These are phyloP conservation scores for Mortierella sp. DNA, from an alignment of 371 early-diverging fungal species.

Conservation along the genomic window DNA sequence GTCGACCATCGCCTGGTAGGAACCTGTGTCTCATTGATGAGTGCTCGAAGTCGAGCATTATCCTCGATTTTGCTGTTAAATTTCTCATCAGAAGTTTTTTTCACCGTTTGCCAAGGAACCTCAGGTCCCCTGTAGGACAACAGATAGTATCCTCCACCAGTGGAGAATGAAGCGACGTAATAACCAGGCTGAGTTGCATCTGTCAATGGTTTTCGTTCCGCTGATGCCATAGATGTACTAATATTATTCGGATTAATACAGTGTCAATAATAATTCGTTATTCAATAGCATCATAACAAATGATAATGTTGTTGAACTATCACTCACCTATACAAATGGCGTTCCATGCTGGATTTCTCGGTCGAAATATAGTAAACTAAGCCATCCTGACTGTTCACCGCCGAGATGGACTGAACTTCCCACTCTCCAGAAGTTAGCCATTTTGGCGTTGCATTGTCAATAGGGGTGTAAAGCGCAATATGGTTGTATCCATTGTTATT, in stretches of 20 bases:
- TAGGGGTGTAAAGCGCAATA: conserved; percentile 78
- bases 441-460: conserved; percentile 61
- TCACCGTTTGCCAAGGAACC: conserved; percentile 84
- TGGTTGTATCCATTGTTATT: conserved; percentile 87
- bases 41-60: conserved; percentile 62
- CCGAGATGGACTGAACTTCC: conserved; percentile 81
- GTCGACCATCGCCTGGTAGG: conserved; percentile 68
- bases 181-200: conserved; percentile 69
- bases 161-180: conserved; percentile 82
- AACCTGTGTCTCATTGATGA: conserved; percentile 64
- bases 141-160: conserved; percentile 79
- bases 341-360: conserved; percentile 81
- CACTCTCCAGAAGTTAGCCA: conserved; percentile 90
- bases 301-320: background rate
- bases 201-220: conserved; percentile 60
- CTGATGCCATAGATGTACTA: conserved; percentile 63
- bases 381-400: conserved; percentile 70
- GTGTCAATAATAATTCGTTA: background rate
- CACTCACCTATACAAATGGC: conserved; percentile 78
- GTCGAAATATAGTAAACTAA: conserved; percentile 76
- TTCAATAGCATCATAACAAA: background rate
- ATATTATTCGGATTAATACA: background rate
- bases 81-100: conserved; percentile 62
- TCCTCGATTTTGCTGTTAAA: conserved; percentile 69
- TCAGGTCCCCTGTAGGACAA: conserved; percentile 89